Percentiles rank a stretch among this genome's conserved stretches.
phyloP scores from a whole-genome alignment of 2,329 filamentous ascomycete genomes.

The Colletotrichum limetticola region DNA sequence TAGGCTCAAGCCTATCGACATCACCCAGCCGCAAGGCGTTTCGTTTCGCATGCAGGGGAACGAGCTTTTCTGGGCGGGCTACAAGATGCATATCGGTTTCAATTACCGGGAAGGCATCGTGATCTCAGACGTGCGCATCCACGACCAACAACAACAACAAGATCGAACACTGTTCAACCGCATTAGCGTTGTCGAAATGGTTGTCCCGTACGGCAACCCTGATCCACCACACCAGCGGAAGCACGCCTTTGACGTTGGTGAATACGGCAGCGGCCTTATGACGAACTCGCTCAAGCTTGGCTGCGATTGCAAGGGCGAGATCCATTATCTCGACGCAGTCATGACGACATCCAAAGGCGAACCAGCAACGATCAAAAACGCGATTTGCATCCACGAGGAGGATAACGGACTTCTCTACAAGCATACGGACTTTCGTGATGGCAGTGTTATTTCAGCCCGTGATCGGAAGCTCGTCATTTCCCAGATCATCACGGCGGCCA shows the following conservation, averaged over 20 bases:
- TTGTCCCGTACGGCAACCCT: neutral
- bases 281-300: constrained; percentile 71
- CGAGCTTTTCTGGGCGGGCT: neutral
- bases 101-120: neutral
- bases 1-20: neutral
- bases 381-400: constrained; percentile 82
- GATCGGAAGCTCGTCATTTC: constrained; percentile 79
- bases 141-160: neutral
- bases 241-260: constrained; percentile 75
- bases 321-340: constrained; percentile 62
- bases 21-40: neutral
- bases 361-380: constrained; percentile 77
- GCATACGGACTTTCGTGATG: constrained; percentile 80
- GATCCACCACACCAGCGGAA: constrained; percentile 71
- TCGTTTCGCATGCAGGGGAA: neutral
- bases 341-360: constrained; percentile 78
- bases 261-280: constrained; percentile 67
- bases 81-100: neutral
- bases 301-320: constrained; percentile 78
- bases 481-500: constrained; percentile 80
- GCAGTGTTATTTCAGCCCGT: constrained; percentile 75
- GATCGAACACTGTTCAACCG: neutral
- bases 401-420: constrained; percentile 81
- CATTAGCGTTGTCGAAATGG: neutral
- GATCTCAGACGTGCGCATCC: neutral